These are phyloP conservation scores for Chimonanthus salicifolius DNA, from an alignment of 164 flowering plant genomes.

Conservation along the genomic window DNA sequence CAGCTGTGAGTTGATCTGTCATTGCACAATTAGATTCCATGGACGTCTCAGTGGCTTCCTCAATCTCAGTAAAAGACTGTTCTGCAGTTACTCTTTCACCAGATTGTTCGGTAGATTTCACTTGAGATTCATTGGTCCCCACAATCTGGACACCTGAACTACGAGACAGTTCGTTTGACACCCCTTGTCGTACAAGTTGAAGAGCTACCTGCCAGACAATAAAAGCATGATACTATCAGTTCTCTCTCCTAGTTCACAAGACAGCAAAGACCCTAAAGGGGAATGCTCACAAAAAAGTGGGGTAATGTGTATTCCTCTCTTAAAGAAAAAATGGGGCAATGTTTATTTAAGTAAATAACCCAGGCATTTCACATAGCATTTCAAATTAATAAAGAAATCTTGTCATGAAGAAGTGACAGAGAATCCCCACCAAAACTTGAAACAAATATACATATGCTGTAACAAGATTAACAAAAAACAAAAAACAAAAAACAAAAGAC, in stretches of 20 bases:
- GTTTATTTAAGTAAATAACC: neutral
- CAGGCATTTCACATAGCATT: neutral
- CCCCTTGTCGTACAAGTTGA: slow-evolving; percentile 70
- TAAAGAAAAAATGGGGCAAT: neutral
- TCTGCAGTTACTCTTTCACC: slow-evolving; percentile 17
- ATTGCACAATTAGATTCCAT: slow-evolving; percentile 14
- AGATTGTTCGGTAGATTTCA: slow-evolving; percentile 14
- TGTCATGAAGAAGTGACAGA: neutral
- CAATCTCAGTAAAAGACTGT: slow-evolving; percentile 19
- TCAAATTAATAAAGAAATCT: neutral
- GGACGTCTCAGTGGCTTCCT: slow-evolving; percentile 17
- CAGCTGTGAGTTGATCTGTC: slow-evolving; percentile 17
- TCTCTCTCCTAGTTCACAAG: too few species aligned
- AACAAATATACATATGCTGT: neutral
- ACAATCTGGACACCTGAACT: slow-evolving; percentile 20
- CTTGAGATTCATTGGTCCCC: slow-evolving; percentile 19
- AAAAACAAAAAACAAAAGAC: too few species aligned
- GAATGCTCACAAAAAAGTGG: too few species aligned
- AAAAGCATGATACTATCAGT: neutral
- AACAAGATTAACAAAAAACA: neutral
- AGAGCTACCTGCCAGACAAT: slow-evolving; percentile 64
- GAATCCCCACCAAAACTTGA: neutral
- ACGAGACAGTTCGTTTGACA: slow-evolving; percentile 27
- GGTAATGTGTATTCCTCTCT: neutral
- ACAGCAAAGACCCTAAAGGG: neutral